A percentile compares a stretch with the other conserved stretches of the same genome.
Evolutionary conservation across 192 early-diverging fungal genomes (phyloP).

Genomic region (Cetraspora pellucida): DNA sequence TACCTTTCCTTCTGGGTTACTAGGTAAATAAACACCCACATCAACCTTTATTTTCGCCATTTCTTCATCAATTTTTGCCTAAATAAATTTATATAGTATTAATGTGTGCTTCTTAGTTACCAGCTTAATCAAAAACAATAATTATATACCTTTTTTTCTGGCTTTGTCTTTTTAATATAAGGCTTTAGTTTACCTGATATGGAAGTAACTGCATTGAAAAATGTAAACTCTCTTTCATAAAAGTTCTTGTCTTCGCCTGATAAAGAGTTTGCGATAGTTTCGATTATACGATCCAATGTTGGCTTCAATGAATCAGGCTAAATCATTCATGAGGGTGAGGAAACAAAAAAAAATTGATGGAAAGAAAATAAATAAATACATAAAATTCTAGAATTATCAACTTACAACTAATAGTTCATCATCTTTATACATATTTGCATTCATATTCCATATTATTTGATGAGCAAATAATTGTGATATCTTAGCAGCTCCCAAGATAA

Average conservation of each 20-base stretch:
- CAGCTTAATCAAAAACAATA: background rate
- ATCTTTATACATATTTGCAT: slow-evolving; percentile 83
- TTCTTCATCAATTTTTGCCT: slow-evolving; percentile 98
- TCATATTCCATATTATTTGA: slow-evolving; percentile 99
- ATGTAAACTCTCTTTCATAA: slow-evolving; percentile 95
- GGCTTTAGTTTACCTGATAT: slow-evolving; percentile 98
- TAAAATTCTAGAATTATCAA: background rate
- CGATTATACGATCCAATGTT: slow-evolving; percentile 83
- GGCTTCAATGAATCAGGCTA: slow-evolving; percentile 88
- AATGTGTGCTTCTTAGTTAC: background rate
- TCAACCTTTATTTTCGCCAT: slow-evolving; percentile 93
- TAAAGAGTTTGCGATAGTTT: slow-evolving; percentile 75
- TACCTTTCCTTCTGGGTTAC: slow-evolving; percentile 94
- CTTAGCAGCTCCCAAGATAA: slow-evolving; percentile 90
- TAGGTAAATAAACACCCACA: slow-evolving; percentile 95
- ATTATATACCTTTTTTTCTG: slow-evolving; percentile 82
- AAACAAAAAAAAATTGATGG: background rate
- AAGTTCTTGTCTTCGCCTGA: slow-evolving; percentile 87
- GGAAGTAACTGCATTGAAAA: slow-evolving; percentile 94
- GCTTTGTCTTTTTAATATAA: slow-evolving; percentile 84
- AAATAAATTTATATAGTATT: background rate
- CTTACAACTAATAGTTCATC: slow-evolving; percentile 41
- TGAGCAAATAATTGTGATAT: slow-evolving; percentile 98
- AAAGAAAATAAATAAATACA: background rate
- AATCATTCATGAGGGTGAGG: background rate